These are phyloP conservation scores for Penicillium psychrofluorescens DNA, from an alignment of 495 filamentous ascomycete species.

Conservation along the genomic window DNA sequence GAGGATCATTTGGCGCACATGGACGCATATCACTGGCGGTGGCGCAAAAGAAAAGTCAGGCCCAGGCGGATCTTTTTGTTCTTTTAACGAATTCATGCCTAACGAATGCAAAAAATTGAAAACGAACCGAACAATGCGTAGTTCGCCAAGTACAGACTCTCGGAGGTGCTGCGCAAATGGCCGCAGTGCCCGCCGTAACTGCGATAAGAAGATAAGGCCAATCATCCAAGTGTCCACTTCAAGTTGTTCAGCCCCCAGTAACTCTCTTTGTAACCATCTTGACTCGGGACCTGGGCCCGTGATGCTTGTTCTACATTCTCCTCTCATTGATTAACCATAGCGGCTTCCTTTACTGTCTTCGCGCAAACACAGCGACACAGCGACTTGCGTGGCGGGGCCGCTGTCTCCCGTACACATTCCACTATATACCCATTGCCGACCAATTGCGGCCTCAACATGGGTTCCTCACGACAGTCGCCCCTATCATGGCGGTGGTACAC, in stretches of 20 bases:
- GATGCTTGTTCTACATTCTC: slow-evolving; percentile 12
- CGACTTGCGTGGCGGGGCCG: neutral
- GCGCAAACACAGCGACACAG: neutral
- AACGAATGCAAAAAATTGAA: neutral
- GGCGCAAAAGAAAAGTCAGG: slow-evolving; percentile 5
- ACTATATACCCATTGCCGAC: neutral
- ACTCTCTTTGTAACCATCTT: too few species aligned
- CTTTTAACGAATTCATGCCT: neutral
- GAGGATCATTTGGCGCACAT: slow-evolving; percentile 10
- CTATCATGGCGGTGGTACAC: slow-evolving; percentile 27
- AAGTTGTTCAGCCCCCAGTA: too few species aligned
- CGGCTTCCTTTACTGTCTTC: neutral
- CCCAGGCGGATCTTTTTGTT: neutral
- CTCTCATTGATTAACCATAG: neutral
- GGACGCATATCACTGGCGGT: slow-evolving; percentile 6
- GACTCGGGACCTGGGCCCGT: slow-evolving; percentile 9
- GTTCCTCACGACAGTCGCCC: slow-evolving; percentile 3
- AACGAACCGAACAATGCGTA: too few species aligned
- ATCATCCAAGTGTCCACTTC: slow-evolving; percentile 24
- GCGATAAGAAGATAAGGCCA: slow-evolving; percentile 21
- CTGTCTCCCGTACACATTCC: slow-evolving; percentile 4
- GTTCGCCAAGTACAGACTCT: slow-evolving; percentile 1
- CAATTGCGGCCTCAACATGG: slow-evolving; percentile 16
- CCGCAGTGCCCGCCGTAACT: slow-evolving; percentile 29
- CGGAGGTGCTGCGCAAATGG: slow-evolving; percentile 25